phyloP scores from a whole-genome alignment of 2,329 filamentous ascomycete genomes.

The Arthrinium puccinioides region DNA sequence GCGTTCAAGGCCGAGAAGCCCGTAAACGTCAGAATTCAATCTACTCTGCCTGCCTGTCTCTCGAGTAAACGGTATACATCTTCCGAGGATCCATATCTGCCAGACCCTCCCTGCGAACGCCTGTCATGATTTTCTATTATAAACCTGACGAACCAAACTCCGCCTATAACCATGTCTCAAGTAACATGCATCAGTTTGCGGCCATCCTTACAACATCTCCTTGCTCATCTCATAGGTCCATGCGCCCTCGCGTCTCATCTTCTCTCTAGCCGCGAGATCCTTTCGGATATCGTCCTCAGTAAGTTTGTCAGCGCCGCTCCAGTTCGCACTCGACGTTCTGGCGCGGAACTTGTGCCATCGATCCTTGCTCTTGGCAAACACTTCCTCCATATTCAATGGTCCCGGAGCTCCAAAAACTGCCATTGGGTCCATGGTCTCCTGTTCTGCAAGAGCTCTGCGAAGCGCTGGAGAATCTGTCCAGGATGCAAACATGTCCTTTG shows the following conservation, averaged over 20 bases:
- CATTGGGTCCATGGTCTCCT: slow-evolving; percentile 80
- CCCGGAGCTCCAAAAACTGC: slow-evolving; percentile 83
- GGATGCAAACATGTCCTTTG: slow-evolving; percentile 58
- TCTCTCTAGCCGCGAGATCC: slow-evolving; percentile 62
- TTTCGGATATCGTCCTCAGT: slow-evolving; percentile 65
- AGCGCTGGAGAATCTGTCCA: slow-evolving; percentile 91
- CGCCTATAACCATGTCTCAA: slow-evolving; percentile 1
- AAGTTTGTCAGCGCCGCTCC: slow-evolving; percentile 73
- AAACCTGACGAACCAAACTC: neutral
- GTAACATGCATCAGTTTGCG: neutral
- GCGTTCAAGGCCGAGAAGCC: too few species aligned
- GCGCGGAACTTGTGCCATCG: slow-evolving; percentile 81
- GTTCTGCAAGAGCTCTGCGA: slow-evolving; percentile 64
- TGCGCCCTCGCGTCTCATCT: slow-evolving; percentile 61
- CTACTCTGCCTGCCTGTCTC: slow-evolving; percentile 1
- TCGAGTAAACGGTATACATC: too few species aligned
- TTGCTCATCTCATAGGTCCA: slow-evolving; percentile 53
- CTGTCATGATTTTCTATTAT: neutral
- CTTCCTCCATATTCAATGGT: slow-evolving; percentile 90
- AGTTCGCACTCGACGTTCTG: slow-evolving; percentile 90
- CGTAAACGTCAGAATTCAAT: too few species aligned
- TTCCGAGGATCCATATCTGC: neutral
- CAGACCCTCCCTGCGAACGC: neutral
- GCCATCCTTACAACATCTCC: slow-evolving; percentile 17
- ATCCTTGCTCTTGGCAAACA: slow-evolving; percentile 86